These are phyloP conservation scores for Arbutus unedo DNA, from an alignment of 148 eudicot species.

Conservation along the genomic window DNA sequence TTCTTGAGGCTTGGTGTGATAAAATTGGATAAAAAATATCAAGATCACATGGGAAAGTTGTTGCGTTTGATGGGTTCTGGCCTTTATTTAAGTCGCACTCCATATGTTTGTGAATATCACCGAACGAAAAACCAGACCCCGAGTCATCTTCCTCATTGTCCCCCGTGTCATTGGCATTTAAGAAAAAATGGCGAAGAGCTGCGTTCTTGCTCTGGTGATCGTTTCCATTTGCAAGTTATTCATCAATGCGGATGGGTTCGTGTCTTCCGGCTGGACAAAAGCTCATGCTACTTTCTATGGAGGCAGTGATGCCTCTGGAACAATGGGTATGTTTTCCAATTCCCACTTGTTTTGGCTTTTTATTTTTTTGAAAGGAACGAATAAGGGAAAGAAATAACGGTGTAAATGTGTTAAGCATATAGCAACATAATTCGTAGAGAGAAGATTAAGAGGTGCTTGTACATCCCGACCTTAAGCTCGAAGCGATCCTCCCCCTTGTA, in stretches of 20 bases:
- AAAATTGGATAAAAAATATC: background rate
- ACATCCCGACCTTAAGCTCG: too few species aligned
- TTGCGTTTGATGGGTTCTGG: constrained; percentile 13
- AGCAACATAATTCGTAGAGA: too few species aligned
- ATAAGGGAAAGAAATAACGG: too few species aligned
- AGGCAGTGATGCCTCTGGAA: constrained; percentile 76
- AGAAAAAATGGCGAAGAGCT: constrained; percentile 27
- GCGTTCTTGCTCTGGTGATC: constrained; percentile 19
- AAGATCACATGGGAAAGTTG: constrained; percentile 50
- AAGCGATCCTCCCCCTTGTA: too few species aligned
- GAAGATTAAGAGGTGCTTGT: too few species aligned
- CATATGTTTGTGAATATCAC: constrained; percentile 9
- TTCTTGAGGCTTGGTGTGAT: constrained; percentile 8
- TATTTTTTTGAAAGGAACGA: background rate
- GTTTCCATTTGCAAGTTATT: constrained; percentile 24
- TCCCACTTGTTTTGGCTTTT: background rate
- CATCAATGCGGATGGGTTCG: constrained; percentile 34
- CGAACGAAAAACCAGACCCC: constrained; percentile 4
- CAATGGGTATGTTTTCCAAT: constrained; percentile 54
- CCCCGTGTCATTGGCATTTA: background rate
- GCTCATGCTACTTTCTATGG: constrained; percentile 84
- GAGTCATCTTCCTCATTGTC: background rate
- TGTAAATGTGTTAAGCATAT: too few species aligned
- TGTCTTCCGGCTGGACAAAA: constrained; percentile 50
- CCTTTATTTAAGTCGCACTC: constrained; percentile 21